Base-by-base conservation (phyloP, 106 monocot species). In the Dactylorhiza incarnata region DNA sequence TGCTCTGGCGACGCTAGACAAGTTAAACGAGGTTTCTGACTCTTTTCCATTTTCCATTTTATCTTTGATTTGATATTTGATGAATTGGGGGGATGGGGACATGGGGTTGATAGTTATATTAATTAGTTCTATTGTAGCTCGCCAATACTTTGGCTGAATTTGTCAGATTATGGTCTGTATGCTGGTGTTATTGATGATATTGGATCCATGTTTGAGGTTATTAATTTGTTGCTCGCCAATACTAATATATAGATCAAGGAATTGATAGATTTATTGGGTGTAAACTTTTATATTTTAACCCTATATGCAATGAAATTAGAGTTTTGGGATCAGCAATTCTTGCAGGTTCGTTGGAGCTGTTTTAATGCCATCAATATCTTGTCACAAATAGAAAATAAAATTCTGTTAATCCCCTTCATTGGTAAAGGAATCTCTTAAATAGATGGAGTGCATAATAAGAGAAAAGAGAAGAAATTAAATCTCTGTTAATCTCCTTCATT, bases 1-100 rank as follows among this genome's bases (percentile, higher is more conserved):
- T 83, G 80, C 94, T 15, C 81, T 95, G 81, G 72, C 87, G 29
- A 89, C 89, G 20, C 82, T 95, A 0, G 94, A 95, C 73, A 95
- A 91, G 85, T 74, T 95, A 73, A 95, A 95, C 70, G 94, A 95
- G 91, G 94, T 94, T 45, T 17, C 43, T 29, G 58, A 2, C n/a
- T 7, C 19, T 2, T 65, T 65, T 65, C 29, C 12, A 24, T 29
- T 65, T 65, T 25, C 7, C 0, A 26, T 69, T 69, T 46, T 16
- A 17, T 46, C 45, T 37, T 69, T 69, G 45, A 46, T 69, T 69
- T 69, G 69, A 16, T 46, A 6, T 69, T 61, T 69, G 69, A 46
- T 69, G 20, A 69, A 24, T 65, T 65, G 65, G 26, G 65, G 51
- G 65, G 25, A 0, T 25, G 29, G 29, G 0, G 37, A n/a, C n/a